A percentile compares a stretch with the other conserved stretches of the same genome.
Conservation (phyloP, 1,139 yeast genomes). For the Komagataea norvegica region DNA sequence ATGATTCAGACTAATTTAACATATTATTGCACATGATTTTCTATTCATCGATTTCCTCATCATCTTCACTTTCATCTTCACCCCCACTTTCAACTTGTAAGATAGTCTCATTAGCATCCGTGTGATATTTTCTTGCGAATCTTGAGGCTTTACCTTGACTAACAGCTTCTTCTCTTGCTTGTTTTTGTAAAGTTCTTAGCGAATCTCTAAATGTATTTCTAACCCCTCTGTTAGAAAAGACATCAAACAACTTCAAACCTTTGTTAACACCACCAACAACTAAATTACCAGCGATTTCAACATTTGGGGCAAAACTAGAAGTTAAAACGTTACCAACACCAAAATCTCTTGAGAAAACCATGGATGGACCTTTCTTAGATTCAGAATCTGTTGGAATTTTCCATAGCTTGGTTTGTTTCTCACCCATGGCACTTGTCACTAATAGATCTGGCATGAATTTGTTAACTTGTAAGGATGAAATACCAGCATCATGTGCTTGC, state of each 20-base stretch:
- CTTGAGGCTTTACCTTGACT: constrained; percentile 58
- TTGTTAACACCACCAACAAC: constrained; percentile 87
- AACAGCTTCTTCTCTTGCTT: constrained; percentile 56
- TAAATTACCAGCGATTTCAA: constrained; percentile 79
- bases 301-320: constrained; percentile 79
- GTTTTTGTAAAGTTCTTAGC: constrained; percentile 46
- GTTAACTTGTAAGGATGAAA: constrained; percentile 76
- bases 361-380: constrained; percentile 55
- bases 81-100: constrained; percentile 56
- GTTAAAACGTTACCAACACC: constrained; percentile 93
- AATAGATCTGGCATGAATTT: constrained; percentile 65
- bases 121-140: constrained; percentile 60
- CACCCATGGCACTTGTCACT: constrained; percentile 89
- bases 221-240: constrained; percentile 75
- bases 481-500: constrained; percentile 95
- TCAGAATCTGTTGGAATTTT: constrained; percentile 50
- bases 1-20: no score
- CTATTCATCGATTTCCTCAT: constrained; percentile 17
- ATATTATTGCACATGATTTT: neutral
- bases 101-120: constrained; percentile 47
- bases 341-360: constrained; percentile 88
- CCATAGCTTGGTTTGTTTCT: constrained; percentile 85
- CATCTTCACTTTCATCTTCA: constrained; percentile 48
- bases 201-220: constrained; percentile 63
- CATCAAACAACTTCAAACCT: constrained; percentile 88